Conservation (phyloP, 108 stramenopile genomes). For the Pseudonitzschia delicatissima region DNA sequence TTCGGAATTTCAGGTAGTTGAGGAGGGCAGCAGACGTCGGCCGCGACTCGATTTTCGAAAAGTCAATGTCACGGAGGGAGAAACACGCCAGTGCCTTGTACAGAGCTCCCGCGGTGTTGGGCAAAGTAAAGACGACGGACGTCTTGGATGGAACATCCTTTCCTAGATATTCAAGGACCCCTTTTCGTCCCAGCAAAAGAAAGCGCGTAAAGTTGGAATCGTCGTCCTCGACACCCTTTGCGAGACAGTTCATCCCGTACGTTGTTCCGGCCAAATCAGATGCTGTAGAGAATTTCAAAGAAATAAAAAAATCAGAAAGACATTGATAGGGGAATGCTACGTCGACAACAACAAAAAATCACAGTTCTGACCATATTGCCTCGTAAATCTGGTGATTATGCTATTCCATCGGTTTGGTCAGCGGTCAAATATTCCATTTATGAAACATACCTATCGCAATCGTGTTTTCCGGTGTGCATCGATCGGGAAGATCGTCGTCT, state of each 20-base stretch:
- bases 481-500: slow-evolving; percentile 58
- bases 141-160: slow-evolving; percentile 87
- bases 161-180: slow-evolving; percentile 60
- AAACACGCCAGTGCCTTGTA: slow-evolving; percentile 97
- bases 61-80: slow-evolving; percentile 92
- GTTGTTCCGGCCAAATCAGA: slow-evolving; percentile 89
- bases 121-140: slow-evolving; percentile 92
- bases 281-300: too few species aligned
- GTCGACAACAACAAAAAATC: too few species aligned
- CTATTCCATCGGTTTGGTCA: too few species aligned
- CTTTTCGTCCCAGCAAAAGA: slow-evolving; percentile 81
- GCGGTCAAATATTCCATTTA: too few species aligned
- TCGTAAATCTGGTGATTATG: too few species aligned
- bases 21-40: slow-evolving; percentile 86
- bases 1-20: slow-evolving; percentile 77
- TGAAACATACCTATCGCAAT: too few species aligned
- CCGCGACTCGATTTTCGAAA: slow-evolving; percentile 95
- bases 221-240: slow-evolving; percentile 95
- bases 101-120: slow-evolving; percentile 90
- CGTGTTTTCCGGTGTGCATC: slow-evolving; percentile 84
- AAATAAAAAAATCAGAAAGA: too few species aligned
- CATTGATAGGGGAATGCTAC: too few species aligned
- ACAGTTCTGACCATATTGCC: too few species aligned
- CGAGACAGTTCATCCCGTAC: slow-evolving; percentile 87
- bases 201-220: slow-evolving; percentile 98